Conservation (phyloP, 2,329 filamentous ascomycete species). For the Pseudocercospora crystallina region DNA sequence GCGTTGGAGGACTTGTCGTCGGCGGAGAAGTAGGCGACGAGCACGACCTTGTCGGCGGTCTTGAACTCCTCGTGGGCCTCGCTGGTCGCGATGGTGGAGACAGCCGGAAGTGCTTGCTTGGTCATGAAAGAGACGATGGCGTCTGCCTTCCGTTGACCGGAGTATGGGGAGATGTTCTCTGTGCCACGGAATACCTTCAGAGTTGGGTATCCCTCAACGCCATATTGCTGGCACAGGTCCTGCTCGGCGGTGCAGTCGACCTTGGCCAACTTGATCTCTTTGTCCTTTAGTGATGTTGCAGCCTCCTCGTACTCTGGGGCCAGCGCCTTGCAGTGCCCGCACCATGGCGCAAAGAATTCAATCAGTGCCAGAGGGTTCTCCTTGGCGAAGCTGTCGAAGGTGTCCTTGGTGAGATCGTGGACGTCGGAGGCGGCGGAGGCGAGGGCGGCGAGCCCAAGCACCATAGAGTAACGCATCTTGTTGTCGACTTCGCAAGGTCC, state of each 20-base stretch:
- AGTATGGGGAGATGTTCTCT: constrained; percentile 79
- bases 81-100: constrained; percentile 71
- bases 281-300: constrained; percentile 80
- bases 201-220: constrained; percentile 96
- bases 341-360: constrained; percentile 98
- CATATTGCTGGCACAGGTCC: constrained; percentile 84
- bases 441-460: constrained; percentile 58
- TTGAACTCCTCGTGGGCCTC: constrained; percentile 94
- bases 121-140: constrained; percentile 85
- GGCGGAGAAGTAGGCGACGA: constrained; percentile 81
- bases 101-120: constrained; percentile 93
- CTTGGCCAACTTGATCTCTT: constrained; percentile 82
- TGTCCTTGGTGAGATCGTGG: constrained; percentile 77
- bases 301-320: constrained; percentile 89
- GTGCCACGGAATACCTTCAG: constrained; percentile 96
- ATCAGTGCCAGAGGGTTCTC: constrained; percentile 85
- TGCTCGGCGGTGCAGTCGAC: constrained; percentile 93
- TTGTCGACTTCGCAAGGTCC: constrained; percentile 1
- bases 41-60: constrained; percentile 92
- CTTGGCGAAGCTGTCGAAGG: constrained; percentile 82
- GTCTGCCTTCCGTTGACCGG: constrained; percentile 83
- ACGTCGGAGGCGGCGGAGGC: constrained; percentile 63
- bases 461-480: constrained; percentile 36
- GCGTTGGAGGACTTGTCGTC: constrained; percentile 83
- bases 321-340: constrained; percentile 97